Evolutionary conservation across 805 yeast genomes (phyloP).

Genomic region (Nakazawaea wickerhamii): DNA sequence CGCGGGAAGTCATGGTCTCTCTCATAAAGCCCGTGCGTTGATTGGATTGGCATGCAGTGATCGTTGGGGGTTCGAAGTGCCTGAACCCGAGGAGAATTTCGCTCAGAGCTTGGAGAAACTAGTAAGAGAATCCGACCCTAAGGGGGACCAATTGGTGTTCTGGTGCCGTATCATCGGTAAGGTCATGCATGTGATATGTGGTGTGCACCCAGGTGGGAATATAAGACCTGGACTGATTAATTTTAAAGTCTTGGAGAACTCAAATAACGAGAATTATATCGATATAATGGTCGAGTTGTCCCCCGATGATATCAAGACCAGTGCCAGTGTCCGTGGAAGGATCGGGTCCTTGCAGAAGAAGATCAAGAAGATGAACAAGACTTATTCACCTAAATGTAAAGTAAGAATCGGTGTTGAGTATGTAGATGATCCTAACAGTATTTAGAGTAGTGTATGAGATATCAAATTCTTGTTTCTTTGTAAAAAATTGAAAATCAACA

Average conservation of each 20-base stretch:
- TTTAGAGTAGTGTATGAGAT: not conserved
- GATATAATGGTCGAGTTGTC: conserved; percentile 38
- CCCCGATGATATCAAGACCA: conserved; percentile 51
- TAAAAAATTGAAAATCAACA: not conserved
- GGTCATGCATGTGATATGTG: conserved; percentile 72
- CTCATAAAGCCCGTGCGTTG: conserved; percentile 66
- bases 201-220: conserved; percentile 78
- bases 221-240: conserved; percentile 55
- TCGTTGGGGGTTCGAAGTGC: conserved; percentile 78
- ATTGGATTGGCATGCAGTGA: conserved; percentile 72
- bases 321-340: conserved; percentile 54
- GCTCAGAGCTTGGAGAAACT: conserved; percentile 42
- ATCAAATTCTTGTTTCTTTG: not conserved
- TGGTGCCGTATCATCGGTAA: conserved; percentile 74
- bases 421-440: conserved; percentile 13
- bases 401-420: conserved; percentile 48
- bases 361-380: conserved; percentile 47
- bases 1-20: conserved; percentile 70
- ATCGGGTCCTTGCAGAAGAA: conserved; percentile 56
- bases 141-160: conserved; percentile 47
- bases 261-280: conserved; percentile 25
- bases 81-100: conserved; percentile 45
- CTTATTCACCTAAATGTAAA: conserved; percentile 39
- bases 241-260: conserved; percentile 32
- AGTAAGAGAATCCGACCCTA: conserved; percentile 36